These are phyloP conservation scores for Aspergillus viridinutans DNA, from an alignment of 2,329 filamentous ascomycete genomes.

Conservation along the genomic window DNA sequence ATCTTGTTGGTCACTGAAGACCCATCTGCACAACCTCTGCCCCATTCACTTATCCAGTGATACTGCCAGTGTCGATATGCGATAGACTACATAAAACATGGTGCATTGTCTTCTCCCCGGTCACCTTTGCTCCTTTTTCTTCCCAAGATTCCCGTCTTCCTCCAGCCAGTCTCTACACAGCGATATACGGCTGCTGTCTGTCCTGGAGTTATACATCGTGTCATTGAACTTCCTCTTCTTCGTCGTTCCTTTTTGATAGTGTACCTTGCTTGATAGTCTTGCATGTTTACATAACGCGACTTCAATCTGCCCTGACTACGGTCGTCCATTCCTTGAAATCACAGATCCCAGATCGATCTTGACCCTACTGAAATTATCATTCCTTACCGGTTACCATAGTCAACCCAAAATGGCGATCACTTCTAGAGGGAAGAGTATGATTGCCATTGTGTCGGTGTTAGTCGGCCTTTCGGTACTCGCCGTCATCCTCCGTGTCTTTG, in stretches of 20 bases:
- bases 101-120: background rate
- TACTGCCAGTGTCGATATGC: background rate
- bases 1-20: background rate
- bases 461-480: slow-evolving; percentile 24
- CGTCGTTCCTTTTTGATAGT: background rate
- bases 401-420: slow-evolving; percentile 21
- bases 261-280: background rate
- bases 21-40: background rate
- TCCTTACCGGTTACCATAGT: background rate
- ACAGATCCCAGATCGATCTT: background rate
- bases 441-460: slow-evolving; percentile 28
- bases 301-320: background rate
- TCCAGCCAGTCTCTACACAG: slow-evolving; percentile 3
- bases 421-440: slow-evolving; percentile 24
- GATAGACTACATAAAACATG: background rate
- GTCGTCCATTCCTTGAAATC: background rate
- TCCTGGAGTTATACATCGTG: background rate
- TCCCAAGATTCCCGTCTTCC: slow-evolving; percentile 12
- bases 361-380: background rate
- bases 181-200: background rate
- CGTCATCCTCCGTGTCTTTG: slow-evolving; percentile 23
- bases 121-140: background rate
- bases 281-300: background rate
- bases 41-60: background rate
- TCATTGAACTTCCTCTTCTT: background rate